These are phyloP conservation scores for Sphaerostilbella broomeana DNA, from an alignment of 2,329 filamentous ascomycete species.

Conservation along the genomic window DNA sequence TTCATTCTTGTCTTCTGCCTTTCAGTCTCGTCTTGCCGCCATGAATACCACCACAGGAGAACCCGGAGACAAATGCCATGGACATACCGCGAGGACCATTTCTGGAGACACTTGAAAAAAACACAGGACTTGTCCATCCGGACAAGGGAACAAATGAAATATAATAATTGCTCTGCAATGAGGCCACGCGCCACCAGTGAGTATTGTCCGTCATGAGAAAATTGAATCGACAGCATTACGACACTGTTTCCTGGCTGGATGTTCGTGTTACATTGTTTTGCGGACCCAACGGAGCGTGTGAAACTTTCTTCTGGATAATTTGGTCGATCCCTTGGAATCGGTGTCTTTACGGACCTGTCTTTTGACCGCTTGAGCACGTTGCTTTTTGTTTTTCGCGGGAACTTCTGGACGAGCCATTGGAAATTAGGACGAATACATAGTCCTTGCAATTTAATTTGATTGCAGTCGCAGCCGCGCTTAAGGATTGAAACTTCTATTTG, in stretches of 20 bases:
- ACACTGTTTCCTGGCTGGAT: conserved; percentile 8
- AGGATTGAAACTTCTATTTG: background rate
- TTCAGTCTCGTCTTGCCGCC: conserved; percentile 18
- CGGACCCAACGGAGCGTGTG: conserved; percentile 12
- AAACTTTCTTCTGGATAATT: conserved; percentile 17
- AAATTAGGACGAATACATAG: too few relatives aligned
- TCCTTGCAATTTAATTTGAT: conserved; percentile 28
- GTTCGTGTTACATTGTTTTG: conserved; percentile 10
- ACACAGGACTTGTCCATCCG: conserved; percentile 26
- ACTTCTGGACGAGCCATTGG: too few relatives aligned
- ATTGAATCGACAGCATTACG: conserved; percentile 10
- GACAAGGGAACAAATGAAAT: conserved; percentile 25
- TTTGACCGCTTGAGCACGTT: conserved; percentile 6
- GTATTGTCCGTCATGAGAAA: conserved; percentile 30
- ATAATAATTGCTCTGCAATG: conserved; percentile 14
- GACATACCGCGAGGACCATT: conserved; percentile 10
- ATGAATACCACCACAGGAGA: conserved; percentile 17
- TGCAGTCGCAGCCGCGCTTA: conserved; percentile 27
- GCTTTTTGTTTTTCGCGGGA: too few relatives aligned
- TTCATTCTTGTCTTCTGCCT: conserved; percentile 17
- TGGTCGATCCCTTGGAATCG: conserved; percentile 20
- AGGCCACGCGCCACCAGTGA: conserved; percentile 27
- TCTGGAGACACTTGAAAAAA: conserved; percentile 6
- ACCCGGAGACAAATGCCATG: conserved; percentile 14
- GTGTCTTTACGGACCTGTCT: conserved; percentile 12